A percentile compares a stretch with the other conserved stretches of the same genome.
These are phyloP conservation scores for Sclerotinia glacialis DNA, from an alignment of 2,329 filamentous ascomycete species.

Conservation along the genomic window DNA sequence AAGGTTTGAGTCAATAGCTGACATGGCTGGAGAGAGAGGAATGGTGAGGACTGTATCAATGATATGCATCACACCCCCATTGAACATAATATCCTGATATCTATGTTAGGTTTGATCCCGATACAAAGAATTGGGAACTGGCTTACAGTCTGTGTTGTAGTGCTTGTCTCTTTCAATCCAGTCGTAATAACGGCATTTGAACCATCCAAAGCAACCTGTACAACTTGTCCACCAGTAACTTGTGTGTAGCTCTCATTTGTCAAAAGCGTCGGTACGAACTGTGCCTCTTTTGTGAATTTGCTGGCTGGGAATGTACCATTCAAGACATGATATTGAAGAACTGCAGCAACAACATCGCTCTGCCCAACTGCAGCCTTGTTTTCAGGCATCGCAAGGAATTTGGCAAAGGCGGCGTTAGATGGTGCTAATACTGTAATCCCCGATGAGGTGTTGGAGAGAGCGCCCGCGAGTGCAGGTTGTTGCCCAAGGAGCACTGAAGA, in stretches of 20 bases:
- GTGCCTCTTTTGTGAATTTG: slow-evolving; percentile 40
- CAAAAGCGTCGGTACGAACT: slow-evolving; percentile 47
- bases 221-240: slow-evolving; percentile 50
- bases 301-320: slow-evolving; percentile 36
- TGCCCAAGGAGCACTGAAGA: slow-evolving; percentile 17
- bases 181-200: slow-evolving; percentile 16
- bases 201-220: slow-evolving; percentile 35
- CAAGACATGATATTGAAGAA: slow-evolving; percentile 42
- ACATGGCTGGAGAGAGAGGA: slow-evolving; percentile 43
- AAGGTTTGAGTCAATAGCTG: slow-evolving; percentile 42
- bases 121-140: slow-evolving; percentile 38
- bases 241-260: slow-evolving; percentile 46
- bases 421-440: slow-evolving; percentile 40
- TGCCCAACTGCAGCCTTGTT: slow-evolving; percentile 36
- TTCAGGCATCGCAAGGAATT: slow-evolving; percentile 40
- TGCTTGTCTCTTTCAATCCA: slow-evolving; percentile 19
- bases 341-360: slow-evolving; percentile 42
- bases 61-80: slow-evolving; percentile 51
- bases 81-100: slow-evolving; percentile 47
- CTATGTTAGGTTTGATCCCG: slow-evolving; percentile 39
- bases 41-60: slow-evolving; percentile 52
- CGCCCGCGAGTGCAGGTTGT: slow-evolving; percentile 12
- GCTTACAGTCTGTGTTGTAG: slow-evolving; percentile 46
- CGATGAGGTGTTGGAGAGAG: slow-evolving; percentile 14
- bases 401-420: slow-evolving; percentile 41